Evolutionary conservation across 148 eudicot species (phyloP).

Genomic region (Rhododendron ovatum): DNA sequence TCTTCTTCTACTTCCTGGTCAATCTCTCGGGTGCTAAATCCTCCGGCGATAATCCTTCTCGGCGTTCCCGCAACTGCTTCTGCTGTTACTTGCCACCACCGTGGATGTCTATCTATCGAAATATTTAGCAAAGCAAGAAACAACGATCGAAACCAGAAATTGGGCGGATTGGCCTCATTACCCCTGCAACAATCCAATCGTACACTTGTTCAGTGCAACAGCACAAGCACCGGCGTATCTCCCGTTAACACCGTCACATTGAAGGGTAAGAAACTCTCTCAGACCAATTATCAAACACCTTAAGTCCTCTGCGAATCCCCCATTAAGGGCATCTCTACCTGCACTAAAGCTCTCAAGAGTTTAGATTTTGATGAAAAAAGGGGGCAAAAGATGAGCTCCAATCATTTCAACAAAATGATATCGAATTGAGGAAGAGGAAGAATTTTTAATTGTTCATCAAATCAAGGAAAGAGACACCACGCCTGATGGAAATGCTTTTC

Average conservation of each 20-base stretch:
- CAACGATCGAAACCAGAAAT: background rate
- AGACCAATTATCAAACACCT: conserved; percentile 36
- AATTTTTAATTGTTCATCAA: background rate
- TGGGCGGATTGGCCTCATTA: background rate
- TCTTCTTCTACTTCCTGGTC: conserved; percentile 6
- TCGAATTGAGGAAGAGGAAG: background rate
- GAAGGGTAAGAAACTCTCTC: conserved; percentile 26
- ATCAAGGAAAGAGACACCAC: background rate
- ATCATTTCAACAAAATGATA: background rate
- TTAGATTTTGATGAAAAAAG: background rate
- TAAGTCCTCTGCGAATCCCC: background rate
- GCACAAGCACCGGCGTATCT: background rate
- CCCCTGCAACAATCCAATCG: background rate
- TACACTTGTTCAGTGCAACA: conserved; percentile 12
- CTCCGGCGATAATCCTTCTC: background rate
- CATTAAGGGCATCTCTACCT: background rate
- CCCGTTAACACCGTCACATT: background rate
- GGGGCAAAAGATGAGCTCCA: background rate
- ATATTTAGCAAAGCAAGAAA: background rate
- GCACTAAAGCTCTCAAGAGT: background rate
- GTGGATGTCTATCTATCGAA: conserved; percentile 7
- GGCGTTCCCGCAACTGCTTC: background rate
- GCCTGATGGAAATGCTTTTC: background rate
- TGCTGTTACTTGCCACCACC: background rate
- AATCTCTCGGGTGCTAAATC: background rate